Conservation (phyloP, 1,284 basidiomycete genomes). For the Polyporus tsugae region DNA sequence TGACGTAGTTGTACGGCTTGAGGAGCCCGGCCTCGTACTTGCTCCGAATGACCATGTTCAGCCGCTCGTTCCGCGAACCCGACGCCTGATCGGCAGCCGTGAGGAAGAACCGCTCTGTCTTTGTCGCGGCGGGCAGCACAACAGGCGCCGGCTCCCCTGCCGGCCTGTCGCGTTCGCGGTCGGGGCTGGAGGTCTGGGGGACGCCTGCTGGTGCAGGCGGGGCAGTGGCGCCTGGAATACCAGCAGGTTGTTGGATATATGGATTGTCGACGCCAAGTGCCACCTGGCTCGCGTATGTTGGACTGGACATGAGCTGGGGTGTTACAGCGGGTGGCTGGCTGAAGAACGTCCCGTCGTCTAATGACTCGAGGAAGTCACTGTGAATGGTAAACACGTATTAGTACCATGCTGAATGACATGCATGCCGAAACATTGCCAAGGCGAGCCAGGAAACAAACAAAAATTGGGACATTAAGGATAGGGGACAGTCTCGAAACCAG, state of each 20-base stretch:
- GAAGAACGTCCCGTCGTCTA: slow-evolving; percentile 79
- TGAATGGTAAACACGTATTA: not conserved
- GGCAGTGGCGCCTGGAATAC: slow-evolving; percentile 15
- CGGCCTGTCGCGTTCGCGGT: slow-evolving; percentile 34
- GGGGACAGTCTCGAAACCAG: no score
- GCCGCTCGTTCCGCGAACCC: slow-evolving; percentile 89
- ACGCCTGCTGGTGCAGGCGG: slow-evolving; percentile 21
- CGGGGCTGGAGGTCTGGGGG: slow-evolving; percentile 29
- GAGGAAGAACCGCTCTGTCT: slow-evolving; percentile 89
- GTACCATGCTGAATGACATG: not conserved
- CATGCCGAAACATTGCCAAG: not conserved
- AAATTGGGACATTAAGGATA: no score
- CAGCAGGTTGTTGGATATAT: slow-evolving; percentile 33
- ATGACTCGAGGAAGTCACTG: slow-evolving; percentile 84
- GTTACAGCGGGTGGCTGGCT: slow-evolving; percentile 58
- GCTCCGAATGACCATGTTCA: slow-evolving; percentile 93
- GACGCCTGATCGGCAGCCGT: slow-evolving; percentile 96
- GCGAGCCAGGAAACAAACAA: not conserved
- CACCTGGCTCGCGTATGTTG: slow-evolving; percentile 46
- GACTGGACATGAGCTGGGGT: slow-evolving; percentile 57
- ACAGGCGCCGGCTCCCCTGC: slow-evolving; percentile 42
- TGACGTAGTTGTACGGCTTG: slow-evolving; percentile 97
- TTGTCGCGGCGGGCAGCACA: slow-evolving; percentile 73
- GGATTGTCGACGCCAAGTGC: slow-evolving; percentile 41
- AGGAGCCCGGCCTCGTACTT: slow-evolving; percentile 97